Base-by-base conservation (phyloP, 1,284 basidiomycete species). In the Tylopilus sp. region DNA sequence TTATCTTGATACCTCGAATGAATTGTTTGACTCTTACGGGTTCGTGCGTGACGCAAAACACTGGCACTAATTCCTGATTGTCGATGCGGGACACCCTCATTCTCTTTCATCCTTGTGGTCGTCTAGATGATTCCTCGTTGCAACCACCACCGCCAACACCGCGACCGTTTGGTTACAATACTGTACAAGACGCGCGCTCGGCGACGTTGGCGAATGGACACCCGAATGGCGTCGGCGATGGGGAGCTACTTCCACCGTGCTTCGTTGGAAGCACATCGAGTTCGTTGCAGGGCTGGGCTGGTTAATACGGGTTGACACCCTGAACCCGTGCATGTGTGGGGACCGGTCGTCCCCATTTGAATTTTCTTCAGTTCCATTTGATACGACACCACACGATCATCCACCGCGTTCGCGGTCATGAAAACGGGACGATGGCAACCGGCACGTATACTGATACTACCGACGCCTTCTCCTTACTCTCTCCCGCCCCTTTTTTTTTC, bases 261-360 rank as follows among this genome's bases (percentile, higher is more conserved):
- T 64, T 67, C 36, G 41, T 58, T 12, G 56, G 54, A 49, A 54
- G 53, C 36, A 52, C 43, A 8, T 59, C 60, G n/a, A 63, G 61
- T 48, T 64, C 62, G 41, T 35, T 64, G 51, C 65, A 63, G 49
- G 62, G 62, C 4, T 67, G 62, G 62, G 62, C 62, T 41, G 62
- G 62, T 44, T 67, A 54, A 42, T 35, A 8, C 44, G 46, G 46
- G 41, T 19, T 15, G 49, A 33, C n/a, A 11, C 21, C 21, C 21
- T 23, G 21, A 23, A 23, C 19, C 26, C 13, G 4, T 16, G 6
- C 6, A 9, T n/a, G 21, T 23, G 21, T 23, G 21, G 21, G 21
- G 21, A 23, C 21, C 21, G 33, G 33, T 18, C 23, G 30, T 9
- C 6, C 9, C 8, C 48, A 2, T 25, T 40, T 25, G 34, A 23